phyloP scores from a whole-genome alignment of 257 asterid species.

The Solanum etuberosum region DNA sequence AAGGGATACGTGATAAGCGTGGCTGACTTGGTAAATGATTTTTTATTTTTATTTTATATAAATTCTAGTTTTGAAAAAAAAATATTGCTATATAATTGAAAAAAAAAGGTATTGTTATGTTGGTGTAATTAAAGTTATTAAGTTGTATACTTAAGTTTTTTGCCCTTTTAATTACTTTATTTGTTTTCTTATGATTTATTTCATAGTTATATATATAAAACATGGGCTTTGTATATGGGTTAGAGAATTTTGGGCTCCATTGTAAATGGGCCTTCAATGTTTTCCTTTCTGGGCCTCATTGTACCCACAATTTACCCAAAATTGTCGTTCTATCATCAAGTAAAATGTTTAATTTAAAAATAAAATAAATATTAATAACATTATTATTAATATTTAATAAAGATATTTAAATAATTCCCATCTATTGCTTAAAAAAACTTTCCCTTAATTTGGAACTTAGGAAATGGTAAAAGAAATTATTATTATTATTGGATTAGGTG shows the following conservation, averaged over 20 bases:
- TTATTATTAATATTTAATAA: background rate
- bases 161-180: background rate
- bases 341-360: background rate
- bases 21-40: too few relatives aligned
- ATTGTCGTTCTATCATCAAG: background rate
- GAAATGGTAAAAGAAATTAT: background rate
- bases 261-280: background rate
- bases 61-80: too few relatives aligned
- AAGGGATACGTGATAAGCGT: too few relatives aligned
- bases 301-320: background rate
- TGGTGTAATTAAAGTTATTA: too few relatives aligned
- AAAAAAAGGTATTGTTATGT: too few relatives aligned
- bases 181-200: background rate
- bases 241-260: background rate
- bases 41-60: too few relatives aligned
- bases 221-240: background rate
- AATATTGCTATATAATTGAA: too few relatives aligned
- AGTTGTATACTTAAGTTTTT: too few relatives aligned
- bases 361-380: background rate
- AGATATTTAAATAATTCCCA: background rate
- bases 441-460: background rate
- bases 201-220: background rate
- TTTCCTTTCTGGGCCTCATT: background rate
- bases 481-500: background rate
- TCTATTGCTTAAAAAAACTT: background rate